These are phyloP conservation scores for Macrophomina tecta DNA, from an alignment of 2,329 filamentous ascomycete species.

Conservation along the genomic window DNA sequence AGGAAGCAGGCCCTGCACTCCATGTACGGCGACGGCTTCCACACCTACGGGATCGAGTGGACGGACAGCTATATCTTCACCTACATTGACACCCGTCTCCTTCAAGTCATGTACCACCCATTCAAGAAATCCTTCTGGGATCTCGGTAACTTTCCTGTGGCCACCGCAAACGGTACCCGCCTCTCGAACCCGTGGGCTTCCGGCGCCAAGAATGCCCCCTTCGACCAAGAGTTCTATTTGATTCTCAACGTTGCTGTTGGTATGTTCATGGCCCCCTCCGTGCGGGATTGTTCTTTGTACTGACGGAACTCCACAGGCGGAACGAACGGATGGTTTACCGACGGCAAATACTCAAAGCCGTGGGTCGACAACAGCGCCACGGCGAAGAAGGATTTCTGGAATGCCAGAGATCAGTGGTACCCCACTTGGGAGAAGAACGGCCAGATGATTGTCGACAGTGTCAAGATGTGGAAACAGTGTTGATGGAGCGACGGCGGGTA, in stretches of 20 bases:
- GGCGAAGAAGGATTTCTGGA: conserved; percentile 28
- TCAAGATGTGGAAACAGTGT: conserved; percentile 33
- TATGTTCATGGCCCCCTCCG: background rate
- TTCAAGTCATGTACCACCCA: conserved; percentile 31
- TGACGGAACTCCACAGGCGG: conserved; percentile 7
- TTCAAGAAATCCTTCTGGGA: conserved; percentile 42
- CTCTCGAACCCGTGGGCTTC: conserved; percentile 46
- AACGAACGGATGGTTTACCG: conserved; percentile 25
- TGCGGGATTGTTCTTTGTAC: no score
- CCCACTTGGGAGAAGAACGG: conserved; percentile 31
- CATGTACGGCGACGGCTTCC: conserved; percentile 49
- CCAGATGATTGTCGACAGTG: conserved; percentile 32
- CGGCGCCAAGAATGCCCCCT: conserved; percentile 44
- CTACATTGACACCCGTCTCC: conserved; percentile 51
- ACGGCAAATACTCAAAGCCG: conserved; percentile 28
- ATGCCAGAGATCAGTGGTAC: conserved; percentile 23
- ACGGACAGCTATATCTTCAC: conserved; percentile 60
- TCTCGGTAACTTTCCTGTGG: conserved; percentile 44
- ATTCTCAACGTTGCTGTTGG: conserved; percentile 49
- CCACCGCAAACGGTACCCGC: conserved; percentile 43
- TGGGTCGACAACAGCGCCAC: conserved; percentile 27
- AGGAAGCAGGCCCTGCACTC: conserved; percentile 26
- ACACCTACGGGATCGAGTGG: conserved; percentile 63
- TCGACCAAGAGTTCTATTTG: conserved; percentile 50
- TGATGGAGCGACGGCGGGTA: background rate